Percentiles rank a stretch among this genome's conserved stretches.
Conservation (phyloP, 2,329 filamentous ascomycete species). For the Diaporthe citriasiana region DNA sequence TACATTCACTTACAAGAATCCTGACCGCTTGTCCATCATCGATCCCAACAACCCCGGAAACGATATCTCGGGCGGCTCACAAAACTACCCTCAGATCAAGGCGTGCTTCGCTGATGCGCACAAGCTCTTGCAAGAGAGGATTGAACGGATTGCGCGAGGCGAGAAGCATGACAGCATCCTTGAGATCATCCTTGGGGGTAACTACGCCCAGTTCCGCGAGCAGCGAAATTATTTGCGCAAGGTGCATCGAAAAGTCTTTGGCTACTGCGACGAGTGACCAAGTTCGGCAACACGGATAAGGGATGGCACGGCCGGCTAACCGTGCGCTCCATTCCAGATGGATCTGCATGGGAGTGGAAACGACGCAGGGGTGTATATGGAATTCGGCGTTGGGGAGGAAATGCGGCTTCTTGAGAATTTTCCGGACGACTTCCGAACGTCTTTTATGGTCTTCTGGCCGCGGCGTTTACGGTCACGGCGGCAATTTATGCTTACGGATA, state of each 20-base stretch:
- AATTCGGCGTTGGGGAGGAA: slow-evolving; percentile 13
- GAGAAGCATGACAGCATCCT: slow-evolving; percentile 70
- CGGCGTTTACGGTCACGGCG: slow-evolving; percentile 41
- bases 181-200: slow-evolving; percentile 78
- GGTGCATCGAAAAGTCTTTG: slow-evolving; percentile 61
- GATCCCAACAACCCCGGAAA: slow-evolving; percentile 90
- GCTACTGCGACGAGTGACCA: slow-evolving; percentile 51
- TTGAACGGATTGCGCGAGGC: slow-evolving; percentile 62
- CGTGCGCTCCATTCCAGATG: neutral
- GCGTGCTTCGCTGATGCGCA: slow-evolving; percentile 78
- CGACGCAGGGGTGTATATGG: neutral
- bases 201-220: slow-evolving; percentile 80
- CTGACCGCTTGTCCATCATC: slow-evolving; percentile 84
- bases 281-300: neutral
- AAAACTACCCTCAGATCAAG: slow-evolving; percentile 76
- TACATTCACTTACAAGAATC: slow-evolving; percentile 69
- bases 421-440: slow-evolving; percentile 17
- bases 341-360: neutral
- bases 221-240: slow-evolving; percentile 76
- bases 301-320: neutral
- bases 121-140: slow-evolving; percentile 67
- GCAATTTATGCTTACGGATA: slow-evolving; percentile 38
- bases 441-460: slow-evolving; percentile 13
- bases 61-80: slow-evolving; percentile 91
- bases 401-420: neutral